Percentiles rank a stretch among this genome's conserved stretches.
Conservation (phyloP, 179 eudicot species). For the Pouteria campechiana region DNA sequence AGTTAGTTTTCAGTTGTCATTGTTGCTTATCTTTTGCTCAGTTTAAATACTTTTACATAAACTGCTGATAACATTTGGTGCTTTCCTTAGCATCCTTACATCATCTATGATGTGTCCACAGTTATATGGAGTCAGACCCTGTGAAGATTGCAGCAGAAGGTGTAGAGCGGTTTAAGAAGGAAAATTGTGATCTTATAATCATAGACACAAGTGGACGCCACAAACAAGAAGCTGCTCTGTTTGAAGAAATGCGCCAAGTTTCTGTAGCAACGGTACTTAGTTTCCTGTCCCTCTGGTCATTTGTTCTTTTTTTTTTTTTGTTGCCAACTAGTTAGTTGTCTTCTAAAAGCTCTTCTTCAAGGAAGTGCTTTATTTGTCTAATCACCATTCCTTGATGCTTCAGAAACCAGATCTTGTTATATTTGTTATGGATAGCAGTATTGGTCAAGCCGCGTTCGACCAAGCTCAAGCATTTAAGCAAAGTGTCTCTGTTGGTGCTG, state of each 20-base stretch:
- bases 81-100: no score
- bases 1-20: no score
- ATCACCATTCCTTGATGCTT: conserved; percentile 5
- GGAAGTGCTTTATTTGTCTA: neutral
- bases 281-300: neutral
- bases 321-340: neutral
- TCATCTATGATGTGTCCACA: conserved; percentile 27
- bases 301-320: conserved; percentile 2
- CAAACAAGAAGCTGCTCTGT: conserved; percentile 93
- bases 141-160: conserved; percentile 94
- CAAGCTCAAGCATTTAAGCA: conserved; percentile 97
- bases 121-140: conserved; percentile 93
- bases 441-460: conserved; percentile 94
- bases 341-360: neutral
- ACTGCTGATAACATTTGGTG: no score
- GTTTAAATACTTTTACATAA: no score
- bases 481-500: conserved; percentile 98
- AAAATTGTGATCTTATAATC: conserved; percentile 81
- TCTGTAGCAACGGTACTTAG: conserved; percentile 90
- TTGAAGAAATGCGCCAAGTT: conserved; percentile 99
- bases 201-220: conserved; percentile 98
- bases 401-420: conserved; percentile 98
- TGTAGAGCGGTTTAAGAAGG: conserved; percentile 85
- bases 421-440: conserved; percentile 98
- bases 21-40: no score